Percentiles rank a stretch among this genome's conserved stretches.
phyloP scores from a whole-genome alignment of 2,329 filamentous ascomycete species.

The Lizonia empirigonia region DNA sequence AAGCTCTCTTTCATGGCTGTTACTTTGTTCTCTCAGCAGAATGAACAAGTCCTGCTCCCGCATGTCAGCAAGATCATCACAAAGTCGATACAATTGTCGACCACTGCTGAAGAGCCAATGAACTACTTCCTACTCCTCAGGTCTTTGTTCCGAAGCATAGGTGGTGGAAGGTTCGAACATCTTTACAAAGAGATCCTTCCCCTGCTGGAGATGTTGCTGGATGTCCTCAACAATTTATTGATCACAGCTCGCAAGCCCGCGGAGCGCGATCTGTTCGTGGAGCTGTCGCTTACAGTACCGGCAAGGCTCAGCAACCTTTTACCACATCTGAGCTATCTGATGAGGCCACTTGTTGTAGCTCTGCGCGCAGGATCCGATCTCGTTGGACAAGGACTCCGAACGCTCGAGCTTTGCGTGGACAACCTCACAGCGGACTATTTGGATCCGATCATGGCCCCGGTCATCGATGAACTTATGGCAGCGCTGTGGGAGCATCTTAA shows the following conservation, averaged over 20 bases:
- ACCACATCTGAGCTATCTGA: conserved; percentile 93
- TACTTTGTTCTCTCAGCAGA: conserved; percentile 90
- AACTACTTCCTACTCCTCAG: conserved; percentile 96
- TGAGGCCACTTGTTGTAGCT: conserved; percentile 96
- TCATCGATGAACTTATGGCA: conserved; percentile 98
- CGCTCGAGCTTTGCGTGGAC: conserved; percentile 94
- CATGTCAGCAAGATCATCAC: conserved; percentile 98
- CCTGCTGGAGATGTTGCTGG: conserved; percentile 93
- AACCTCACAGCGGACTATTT: conserved; percentile 97
- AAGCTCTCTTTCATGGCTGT: conserved; percentile 99
- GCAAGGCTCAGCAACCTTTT: conserved; percentile 92
- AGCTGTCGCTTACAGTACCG: conserved; percentile 93
- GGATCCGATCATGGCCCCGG: conserved; percentile 98
- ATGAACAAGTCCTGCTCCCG: conserved; percentile 92
- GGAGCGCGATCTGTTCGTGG: conserved; percentile 94
- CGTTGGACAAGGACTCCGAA: conserved; percentile 90
- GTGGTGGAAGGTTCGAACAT: conserved; percentile 95
- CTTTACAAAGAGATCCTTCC: conserved; percentile 98
- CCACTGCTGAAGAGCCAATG: conserved; percentile 94
- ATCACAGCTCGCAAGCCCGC: conserved; percentile 86
- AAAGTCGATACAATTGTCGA: conserved; percentile 94
- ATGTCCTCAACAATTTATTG: conserved; percentile 94
- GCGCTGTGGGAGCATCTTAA: conserved; percentile 94
- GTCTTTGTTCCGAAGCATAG: conserved; percentile 94
- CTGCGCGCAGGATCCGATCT: conserved; percentile 89